These are phyloP conservation scores for Wickerhamomyces sydowiorum DNA, from an alignment of 805 yeast species.

Conservation along the genomic window DNA sequence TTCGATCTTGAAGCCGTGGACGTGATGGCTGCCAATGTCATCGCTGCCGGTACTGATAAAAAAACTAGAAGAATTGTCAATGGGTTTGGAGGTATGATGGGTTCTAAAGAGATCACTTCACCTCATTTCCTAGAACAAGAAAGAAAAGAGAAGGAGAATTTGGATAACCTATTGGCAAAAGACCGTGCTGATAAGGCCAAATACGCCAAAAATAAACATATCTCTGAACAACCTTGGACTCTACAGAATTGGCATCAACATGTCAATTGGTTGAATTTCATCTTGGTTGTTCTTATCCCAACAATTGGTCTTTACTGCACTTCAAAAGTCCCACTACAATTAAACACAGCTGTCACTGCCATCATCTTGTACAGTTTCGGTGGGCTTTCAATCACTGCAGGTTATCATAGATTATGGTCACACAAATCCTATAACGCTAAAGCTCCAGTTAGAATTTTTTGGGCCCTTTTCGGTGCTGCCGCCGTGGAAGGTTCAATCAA, in stretches of 20 bases:
- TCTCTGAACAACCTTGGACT: conserved; percentile 79
- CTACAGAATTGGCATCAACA: conserved; percentile 64
- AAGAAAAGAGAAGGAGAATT: conserved; percentile 43
- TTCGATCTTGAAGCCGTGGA: conserved; percentile 36
- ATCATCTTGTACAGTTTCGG: conserved; percentile 48
- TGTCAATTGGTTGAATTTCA: conserved; percentile 71
- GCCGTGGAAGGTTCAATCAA: conserved; percentile 81
- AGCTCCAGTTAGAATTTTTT: conserved; percentile 54
- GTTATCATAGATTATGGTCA: conserved; percentile 77
- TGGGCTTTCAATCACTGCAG: conserved; percentile 78
- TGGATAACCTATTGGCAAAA: conserved; percentile 39
- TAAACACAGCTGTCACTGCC: conserved; percentile 23
- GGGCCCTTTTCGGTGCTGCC: conserved; percentile 76
- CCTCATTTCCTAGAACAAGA: conserved; percentile 57
- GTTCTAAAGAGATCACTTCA: conserved; percentile 65
- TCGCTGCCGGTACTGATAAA: conserved; percentile 79
- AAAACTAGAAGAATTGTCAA: conserved; percentile 68
- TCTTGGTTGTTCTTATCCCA: conserved; percentile 61
- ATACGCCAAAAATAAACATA: conserved; percentile 42
- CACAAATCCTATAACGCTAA: conserved; percentile 68
- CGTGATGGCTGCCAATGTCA: conserved; percentile 63
- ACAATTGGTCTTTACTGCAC: conserved; percentile 43
- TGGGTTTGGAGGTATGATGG: conserved; percentile 78
- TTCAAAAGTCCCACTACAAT: conserved; percentile 38
- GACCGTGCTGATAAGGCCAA: conserved; percentile 36